Percentiles rank a stretch among this genome's conserved stretches.
Conservation (phyloP, 2,329 filamentous ascomycete genomes). For the Cytospora piceicola region DNA sequence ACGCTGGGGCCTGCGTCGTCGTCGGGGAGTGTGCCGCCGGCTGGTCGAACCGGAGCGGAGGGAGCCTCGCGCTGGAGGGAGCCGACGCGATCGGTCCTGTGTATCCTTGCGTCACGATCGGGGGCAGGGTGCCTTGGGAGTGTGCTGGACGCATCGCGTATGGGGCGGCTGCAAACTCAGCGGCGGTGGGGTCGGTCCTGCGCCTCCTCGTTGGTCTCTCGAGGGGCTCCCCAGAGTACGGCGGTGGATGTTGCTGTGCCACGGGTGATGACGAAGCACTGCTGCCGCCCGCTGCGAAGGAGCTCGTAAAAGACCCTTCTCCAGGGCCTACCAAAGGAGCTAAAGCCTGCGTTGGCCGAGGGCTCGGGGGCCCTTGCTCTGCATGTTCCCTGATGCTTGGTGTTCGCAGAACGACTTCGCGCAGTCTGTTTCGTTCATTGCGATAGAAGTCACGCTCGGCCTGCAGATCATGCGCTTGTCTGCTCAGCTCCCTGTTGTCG, state of each 20-base stretch:
- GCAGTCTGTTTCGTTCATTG: conserved; percentile 71
- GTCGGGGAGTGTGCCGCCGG: conserved; percentile 35
- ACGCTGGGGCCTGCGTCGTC: conserved; percentile 32
- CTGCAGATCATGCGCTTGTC: conserved; percentile 55
- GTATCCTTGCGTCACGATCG: conserved; percentile 39
- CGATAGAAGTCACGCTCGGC: conserved; percentile 75
- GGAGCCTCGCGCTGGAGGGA: conserved; percentile 49
- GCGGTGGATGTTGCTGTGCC: conserved; percentile 32
- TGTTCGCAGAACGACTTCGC: conserved; percentile 65
- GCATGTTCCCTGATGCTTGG: conserved; percentile 59
- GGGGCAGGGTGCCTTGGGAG: conserved; percentile 45
- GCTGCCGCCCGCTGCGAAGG: conserved; percentile 26
- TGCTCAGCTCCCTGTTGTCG: conserved; percentile 67
- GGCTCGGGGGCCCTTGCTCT: conserved; percentile 57
- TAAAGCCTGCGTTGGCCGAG: conserved; percentile 39
- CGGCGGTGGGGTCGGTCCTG: conserved; percentile 45
- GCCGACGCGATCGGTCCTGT: conserved; percentile 19
- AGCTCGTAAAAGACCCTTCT: conserved; percentile 22
- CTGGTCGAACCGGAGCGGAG: conserved; percentile 54
- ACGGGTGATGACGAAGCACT: conserved; percentile 28
- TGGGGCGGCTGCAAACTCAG: conserved; percentile 41
- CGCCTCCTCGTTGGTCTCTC: conserved; percentile 53
- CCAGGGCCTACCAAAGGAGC: conserved; percentile 25
- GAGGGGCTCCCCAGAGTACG: conserved; percentile 39
- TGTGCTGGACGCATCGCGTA: conserved; percentile 43